Conservation (phyloP, 164 flowering plant genomes). For the Akebia trifoliata region DNA sequence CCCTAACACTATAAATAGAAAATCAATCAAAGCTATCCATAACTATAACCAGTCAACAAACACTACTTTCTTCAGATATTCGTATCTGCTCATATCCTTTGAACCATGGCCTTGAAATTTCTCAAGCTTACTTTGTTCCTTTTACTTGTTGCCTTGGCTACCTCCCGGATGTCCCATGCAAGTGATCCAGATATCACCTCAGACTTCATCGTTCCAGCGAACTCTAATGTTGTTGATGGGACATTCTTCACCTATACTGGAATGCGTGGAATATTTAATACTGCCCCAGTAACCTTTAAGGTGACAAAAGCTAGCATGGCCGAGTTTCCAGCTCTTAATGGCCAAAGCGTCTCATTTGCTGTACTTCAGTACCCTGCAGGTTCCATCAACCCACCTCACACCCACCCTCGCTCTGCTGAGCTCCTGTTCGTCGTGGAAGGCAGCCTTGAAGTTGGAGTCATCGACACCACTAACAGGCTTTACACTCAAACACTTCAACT, state of each 20-base stretch:
- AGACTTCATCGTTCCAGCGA: conserved; percentile 19
- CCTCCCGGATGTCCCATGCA: conserved; percentile 7
- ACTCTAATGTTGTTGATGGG: conserved; percentile 12
- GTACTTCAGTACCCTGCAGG: conserved; percentile 26
- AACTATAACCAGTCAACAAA: neutral
- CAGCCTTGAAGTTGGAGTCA: conserved; percentile 21
- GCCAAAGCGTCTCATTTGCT: conserved; percentile 32
- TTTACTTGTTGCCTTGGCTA: conserved; percentile 11
- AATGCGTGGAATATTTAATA: conserved; percentile 8
- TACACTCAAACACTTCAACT: conserved; percentile 22
- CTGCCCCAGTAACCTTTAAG: conserved; percentile 15
- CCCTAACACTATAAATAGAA: too few relatives aligned
- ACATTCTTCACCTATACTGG: conserved; percentile 31
- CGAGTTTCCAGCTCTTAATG: conserved; percentile 30
- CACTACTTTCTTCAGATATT: too few relatives aligned
- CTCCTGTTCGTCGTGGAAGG: conserved; percentile 25
- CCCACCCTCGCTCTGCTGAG: conserved; percentile 35
- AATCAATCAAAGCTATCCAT: conserved; percentile 1
- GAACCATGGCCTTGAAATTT: neutral
- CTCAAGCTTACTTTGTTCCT: conserved; percentile 5
- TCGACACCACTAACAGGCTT: conserved; percentile 25
- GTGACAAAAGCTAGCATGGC: conserved; percentile 26
- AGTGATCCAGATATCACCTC: conserved; percentile 21
- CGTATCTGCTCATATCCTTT: too few relatives aligned
- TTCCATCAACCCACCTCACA: conserved; percentile 27